phyloP scores from a whole-genome alignment of 164 flowering plant species.

The Buxus sempervirens region DNA sequence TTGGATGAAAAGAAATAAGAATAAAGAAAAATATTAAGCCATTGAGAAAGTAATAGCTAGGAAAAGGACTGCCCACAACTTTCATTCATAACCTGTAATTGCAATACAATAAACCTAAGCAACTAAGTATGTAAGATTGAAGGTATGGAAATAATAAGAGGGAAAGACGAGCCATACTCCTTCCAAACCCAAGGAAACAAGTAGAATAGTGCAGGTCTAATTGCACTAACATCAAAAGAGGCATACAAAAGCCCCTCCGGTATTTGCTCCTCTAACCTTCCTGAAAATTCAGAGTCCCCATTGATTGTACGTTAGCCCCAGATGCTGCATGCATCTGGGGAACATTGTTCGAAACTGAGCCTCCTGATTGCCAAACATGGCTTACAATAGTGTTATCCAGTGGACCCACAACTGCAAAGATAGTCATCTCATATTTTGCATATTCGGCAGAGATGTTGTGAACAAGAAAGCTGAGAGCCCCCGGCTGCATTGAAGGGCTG shows the following conservation, averaged over 20 bases:
- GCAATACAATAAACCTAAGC: too few species aligned
- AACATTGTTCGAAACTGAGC: slow-evolving; percentile 23
- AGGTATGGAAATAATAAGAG: too few species aligned
- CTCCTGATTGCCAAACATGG: slow-evolving; percentile 39
- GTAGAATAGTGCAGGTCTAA: background rate
- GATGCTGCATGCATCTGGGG: slow-evolving; percentile 29
- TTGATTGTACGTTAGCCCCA: slow-evolving; percentile 26
- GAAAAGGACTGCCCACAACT: too few species aligned
- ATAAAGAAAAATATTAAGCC: too few species aligned
- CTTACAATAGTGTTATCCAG: slow-evolving; percentile 22
- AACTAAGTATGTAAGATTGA: too few species aligned
- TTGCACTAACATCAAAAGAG: background rate
- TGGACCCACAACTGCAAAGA: slow-evolving; percentile 37
- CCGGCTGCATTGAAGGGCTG: slow-evolving; percentile 34
- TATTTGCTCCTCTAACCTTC: slow-evolving; percentile 4
- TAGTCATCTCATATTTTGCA: slow-evolving; percentile 34
- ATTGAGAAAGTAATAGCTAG: too few species aligned
- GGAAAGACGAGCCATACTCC: background rate
- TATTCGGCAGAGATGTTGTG: slow-evolving; percentile 34
- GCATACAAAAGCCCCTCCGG: background rate
- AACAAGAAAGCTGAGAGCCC: slow-evolving; percentile 31
- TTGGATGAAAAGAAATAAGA: too few species aligned
- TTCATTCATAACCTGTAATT: too few species aligned
- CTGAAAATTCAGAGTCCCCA: slow-evolving; percentile 27
- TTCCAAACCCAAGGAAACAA: background rate